Evolutionary conservation across 768 basidiomycete genomes (phyloP).

Genomic region (Tylopilus sp.): DNA sequence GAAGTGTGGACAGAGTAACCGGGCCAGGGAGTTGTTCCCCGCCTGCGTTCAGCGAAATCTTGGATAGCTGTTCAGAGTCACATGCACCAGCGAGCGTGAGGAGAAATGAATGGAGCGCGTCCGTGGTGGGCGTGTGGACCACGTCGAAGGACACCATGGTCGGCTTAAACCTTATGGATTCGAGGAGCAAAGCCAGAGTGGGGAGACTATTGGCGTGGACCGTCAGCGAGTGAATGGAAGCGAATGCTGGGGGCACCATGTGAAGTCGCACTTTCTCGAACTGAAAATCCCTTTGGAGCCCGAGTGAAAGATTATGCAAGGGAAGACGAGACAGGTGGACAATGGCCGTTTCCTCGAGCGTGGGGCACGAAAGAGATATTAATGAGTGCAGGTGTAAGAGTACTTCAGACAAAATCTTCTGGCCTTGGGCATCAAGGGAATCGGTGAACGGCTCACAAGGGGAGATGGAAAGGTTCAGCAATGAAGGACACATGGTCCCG

Average conservation of each 20-base stretch:
- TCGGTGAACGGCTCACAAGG: background rate
- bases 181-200: constrained; percentile 18
- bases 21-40: background rate
- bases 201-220: constrained; percentile 9
- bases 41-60: constrained; percentile 8
- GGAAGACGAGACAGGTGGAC: constrained; percentile 23
- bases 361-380: constrained; percentile 15
- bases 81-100: constrained; percentile 16
- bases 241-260: constrained; percentile 16
- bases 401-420: constrained; percentile 21
- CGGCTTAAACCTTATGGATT: constrained; percentile 17
- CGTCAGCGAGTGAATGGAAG: constrained; percentile 8
- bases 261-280: constrained; percentile 10
- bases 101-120: constrained; percentile 22
- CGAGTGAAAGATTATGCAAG: constrained; percentile 14
- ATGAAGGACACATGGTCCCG: constrained; percentile 17
- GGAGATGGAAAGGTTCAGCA: constrained; percentile 12
- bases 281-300: constrained; percentile 13
- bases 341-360: constrained; percentile 21
- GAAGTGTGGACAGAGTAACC: constrained; percentile 15
- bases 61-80: background rate
- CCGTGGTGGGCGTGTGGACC: constrained; percentile 4
- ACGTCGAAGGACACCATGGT: constrained; percentile 15
- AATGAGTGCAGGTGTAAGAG: constrained; percentile 16
- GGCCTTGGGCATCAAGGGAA: constrained; percentile 8